A percentile compares a stretch with the other conserved stretches of the same genome.
These are phyloP conservation scores for Malassezia psittaci DNA, from an alignment of 1,284 basidiomycete species.

Conservation along the genomic window DNA sequence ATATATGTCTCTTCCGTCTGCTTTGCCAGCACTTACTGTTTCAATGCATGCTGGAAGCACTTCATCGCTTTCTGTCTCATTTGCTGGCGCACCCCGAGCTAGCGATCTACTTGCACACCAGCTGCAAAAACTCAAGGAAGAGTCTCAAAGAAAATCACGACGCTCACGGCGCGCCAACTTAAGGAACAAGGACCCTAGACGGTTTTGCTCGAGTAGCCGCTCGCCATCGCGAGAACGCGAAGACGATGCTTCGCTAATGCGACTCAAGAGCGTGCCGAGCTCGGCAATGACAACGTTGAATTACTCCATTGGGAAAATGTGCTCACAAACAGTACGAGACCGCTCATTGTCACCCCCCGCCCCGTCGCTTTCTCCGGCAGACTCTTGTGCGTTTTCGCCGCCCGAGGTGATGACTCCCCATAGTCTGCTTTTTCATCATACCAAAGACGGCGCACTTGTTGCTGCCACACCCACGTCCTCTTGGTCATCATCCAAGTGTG, in stretches of 20 bases:
- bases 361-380: neutral
- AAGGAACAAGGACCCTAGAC: neutral
- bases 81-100: neutral
- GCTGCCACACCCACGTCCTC: slow-evolving; percentile 1
- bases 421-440: slow-evolving; percentile 5
- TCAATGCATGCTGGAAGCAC: neutral
- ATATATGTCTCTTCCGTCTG: neutral
- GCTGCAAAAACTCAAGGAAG: neutral
- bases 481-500: slow-evolving; percentile 11
- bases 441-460: neutral
- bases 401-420: slow-evolving; percentile 4
- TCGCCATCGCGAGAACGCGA: neutral
- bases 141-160: neutral
- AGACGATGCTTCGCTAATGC: neutral
- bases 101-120: neutral
- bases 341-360: neutral
- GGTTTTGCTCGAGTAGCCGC: neutral
- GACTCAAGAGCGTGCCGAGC: neutral
- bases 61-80: neutral
- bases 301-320: neutral
- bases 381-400: neutral
- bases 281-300: neutral
- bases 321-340: neutral
- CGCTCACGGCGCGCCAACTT: neutral
- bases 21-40: neutral